phyloP scores from a whole-genome alignment of 2,329 filamentous ascomycete species.

The Aspergillus luchuensis region DNA sequence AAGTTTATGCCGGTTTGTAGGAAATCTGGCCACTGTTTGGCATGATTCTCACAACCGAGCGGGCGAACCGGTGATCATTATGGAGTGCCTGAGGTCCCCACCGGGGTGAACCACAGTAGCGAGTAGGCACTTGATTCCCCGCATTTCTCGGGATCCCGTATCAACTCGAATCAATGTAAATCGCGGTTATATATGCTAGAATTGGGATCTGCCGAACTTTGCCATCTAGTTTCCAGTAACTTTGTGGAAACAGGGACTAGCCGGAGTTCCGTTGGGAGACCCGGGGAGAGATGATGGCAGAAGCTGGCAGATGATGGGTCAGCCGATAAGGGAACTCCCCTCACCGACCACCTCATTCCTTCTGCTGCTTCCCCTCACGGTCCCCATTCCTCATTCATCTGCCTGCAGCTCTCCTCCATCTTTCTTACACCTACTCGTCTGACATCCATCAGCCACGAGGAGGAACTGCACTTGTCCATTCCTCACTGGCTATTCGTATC shows the following conservation, averaged over 20 bases:
- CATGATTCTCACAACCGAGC: no score
- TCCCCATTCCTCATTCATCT: slow-evolving; percentile 15
- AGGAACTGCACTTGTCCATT: neutral
- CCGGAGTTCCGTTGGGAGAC: neutral
- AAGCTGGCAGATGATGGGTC: neutral
- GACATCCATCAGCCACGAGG: neutral
- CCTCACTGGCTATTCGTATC: slow-evolving; percentile 5
- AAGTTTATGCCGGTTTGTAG: no score
- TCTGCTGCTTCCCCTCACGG: slow-evolving; percentile 21
- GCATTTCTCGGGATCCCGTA: neutral
- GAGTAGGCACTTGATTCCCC: neutral
- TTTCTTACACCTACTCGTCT: neutral
- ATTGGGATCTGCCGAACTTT: no score
- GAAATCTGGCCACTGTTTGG: no score
- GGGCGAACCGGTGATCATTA: neutral
- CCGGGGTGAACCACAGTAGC: neutral
- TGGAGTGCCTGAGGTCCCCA: neutral
- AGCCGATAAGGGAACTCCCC: neutral
- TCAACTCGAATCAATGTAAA: neutral
- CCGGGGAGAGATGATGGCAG: neutral
- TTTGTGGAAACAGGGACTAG: neutral
- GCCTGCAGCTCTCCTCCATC: slow-evolving; percentile 6
- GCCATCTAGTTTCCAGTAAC: no score
- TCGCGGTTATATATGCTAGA: no score
- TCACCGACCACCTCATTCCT: slow-evolving; percentile 7